Conservation (phyloP, 78 protist genomes). For the Bigelowiella natans region DNA sequence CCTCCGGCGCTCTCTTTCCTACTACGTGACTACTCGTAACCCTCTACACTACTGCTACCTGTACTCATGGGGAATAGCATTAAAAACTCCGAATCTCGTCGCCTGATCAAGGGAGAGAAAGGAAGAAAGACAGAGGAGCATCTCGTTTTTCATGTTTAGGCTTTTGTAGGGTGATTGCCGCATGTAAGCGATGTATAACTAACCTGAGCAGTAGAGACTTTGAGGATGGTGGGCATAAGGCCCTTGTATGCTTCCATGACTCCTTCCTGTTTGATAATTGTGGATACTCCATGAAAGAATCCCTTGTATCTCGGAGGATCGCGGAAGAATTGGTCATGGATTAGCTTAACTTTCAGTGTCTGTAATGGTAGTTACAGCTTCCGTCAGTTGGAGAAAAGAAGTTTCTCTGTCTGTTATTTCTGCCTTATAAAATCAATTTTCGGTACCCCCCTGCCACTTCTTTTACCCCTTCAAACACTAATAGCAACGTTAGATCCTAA, state of each 20-base stretch:
- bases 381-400: no score
- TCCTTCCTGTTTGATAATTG: neutral
- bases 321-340: neutral
- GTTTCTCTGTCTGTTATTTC: no score
- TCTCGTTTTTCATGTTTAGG: neutral
- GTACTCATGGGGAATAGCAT: neutral
- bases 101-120: neutral
- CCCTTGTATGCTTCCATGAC: neutral
- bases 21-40: no score
- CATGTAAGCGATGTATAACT: neutral
- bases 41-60: no score
- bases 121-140: neutral
- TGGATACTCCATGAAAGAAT: neutral
- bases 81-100: neutral
- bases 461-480: no score
- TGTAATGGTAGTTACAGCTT: no score
- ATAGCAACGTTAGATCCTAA: no score
- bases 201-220: neutral
- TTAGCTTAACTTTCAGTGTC: neutral
- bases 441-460: no score
- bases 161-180: neutral
- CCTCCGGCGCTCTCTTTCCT: no score
- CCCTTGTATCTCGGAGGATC: neutral
- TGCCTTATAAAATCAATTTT: no score
- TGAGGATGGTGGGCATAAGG: neutral